phyloP scores from a whole-genome alignment of 108 stramenopile species.

The Skeletonema costatum region DNA sequence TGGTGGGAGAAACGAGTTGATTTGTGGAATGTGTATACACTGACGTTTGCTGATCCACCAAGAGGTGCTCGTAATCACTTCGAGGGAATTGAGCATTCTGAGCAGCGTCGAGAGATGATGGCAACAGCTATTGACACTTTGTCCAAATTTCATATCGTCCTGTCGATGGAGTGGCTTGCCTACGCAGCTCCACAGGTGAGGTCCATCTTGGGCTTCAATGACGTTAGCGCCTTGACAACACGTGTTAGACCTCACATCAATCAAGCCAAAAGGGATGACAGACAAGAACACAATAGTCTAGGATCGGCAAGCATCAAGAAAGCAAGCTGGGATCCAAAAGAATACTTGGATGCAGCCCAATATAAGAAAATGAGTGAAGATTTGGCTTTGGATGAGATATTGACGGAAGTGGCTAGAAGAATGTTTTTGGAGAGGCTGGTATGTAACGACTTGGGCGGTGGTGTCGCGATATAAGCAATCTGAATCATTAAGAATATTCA shows the following conservation, averaged over 20 bases:
- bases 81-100: slow-evolving; percentile 18
- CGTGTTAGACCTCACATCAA: slow-evolving; percentile 74
- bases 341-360: slow-evolving; percentile 57
- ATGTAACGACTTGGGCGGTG: slow-evolving; percentile 46
- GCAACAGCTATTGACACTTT: slow-evolving; percentile 68
- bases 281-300: slow-evolving; percentile 69
- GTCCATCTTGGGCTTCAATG: slow-evolving; percentile 69
- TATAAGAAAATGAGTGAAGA: slow-evolving; percentile 79
- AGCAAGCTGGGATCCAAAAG: slow-evolving; percentile 73
- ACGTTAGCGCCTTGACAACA: slow-evolving; percentile 63
- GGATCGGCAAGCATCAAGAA: slow-evolving; percentile 77
- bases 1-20: slow-evolving; percentile 75
- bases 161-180: slow-evolving; percentile 83
- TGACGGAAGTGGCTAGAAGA: slow-evolving; percentile 77
- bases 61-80: slow-evolving; percentile 37
- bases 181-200: slow-evolving; percentile 62
- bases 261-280: slow-evolving; percentile 74
- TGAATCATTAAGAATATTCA: no score
- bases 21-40: slow-evolving; percentile 77
- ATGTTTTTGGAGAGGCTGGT: slow-evolving; percentile 85
- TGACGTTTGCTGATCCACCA: slow-evolving; percentile 63
- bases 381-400: slow-evolving; percentile 78
- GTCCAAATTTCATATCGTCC: slow-evolving; percentile 72
- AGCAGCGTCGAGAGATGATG: slow-evolving; percentile 50
- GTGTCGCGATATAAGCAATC: neutral